Evolutionary conservation across 345 rosid species (phyloP).

Genomic region (Arabidopsis arenosa): DNA sequence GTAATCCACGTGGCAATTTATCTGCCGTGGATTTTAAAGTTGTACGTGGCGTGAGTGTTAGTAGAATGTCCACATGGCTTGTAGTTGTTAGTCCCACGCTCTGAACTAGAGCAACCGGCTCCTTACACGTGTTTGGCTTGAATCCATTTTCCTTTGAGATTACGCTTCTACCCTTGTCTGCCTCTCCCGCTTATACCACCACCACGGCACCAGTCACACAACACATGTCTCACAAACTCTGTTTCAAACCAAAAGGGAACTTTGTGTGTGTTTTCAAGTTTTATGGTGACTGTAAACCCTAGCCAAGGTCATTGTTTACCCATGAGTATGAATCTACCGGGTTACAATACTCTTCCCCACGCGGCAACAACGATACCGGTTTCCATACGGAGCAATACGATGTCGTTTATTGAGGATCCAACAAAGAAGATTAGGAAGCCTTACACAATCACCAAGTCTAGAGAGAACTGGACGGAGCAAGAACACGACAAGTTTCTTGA

Average conservation of each 20-base stretch:
- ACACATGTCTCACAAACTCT: neutral
- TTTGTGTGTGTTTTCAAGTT: neutral
- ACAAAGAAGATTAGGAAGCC: conserved; percentile 83
- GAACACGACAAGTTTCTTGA: conserved; percentile 94
- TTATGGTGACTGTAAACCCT: conserved; percentile 65
- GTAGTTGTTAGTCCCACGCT: conserved; percentile 32
- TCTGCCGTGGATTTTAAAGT: neutral
- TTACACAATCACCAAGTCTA: conserved; percentile 85
- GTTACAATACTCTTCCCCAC: conserved; percentile 49
- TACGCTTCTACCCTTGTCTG: conserved; percentile 9
- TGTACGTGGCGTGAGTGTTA: conserved; percentile 11
- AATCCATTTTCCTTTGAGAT: neutral
- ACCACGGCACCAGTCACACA: too few relatives aligned
- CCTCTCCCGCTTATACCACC: neutral
- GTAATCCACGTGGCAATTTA: conserved; percentile 5
- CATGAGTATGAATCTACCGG: conserved; percentile 53
- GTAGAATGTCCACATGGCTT: conserved; percentile 39
- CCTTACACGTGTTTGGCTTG: conserved; percentile 44
- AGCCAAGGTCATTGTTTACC: conserved; percentile 60
- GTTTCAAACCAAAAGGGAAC: conserved; percentile 9
- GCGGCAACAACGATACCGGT: conserved; percentile 13
- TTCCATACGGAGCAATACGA: conserved; percentile 23
- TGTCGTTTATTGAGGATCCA: conserved; percentile 56
- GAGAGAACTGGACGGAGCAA: conserved; percentile 96
- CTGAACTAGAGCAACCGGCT: conserved; percentile 26